Percentiles rank a stretch among this genome's conserved stretches.
Evolutionary conservation across 306 rosid species (phyloP).

Genomic region (Begonia loranthoides): DNA sequence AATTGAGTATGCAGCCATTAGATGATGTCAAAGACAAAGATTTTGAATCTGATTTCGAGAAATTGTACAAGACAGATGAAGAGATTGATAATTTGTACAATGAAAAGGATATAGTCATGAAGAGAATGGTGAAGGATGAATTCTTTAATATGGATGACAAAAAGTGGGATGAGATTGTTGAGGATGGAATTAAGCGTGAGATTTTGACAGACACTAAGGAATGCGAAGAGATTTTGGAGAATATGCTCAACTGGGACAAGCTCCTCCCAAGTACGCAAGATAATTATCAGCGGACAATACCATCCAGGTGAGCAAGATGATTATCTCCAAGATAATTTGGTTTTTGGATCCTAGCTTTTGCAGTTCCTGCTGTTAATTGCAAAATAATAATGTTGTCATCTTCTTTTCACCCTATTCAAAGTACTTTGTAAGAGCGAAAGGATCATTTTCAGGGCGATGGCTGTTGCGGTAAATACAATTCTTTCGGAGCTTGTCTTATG

Average conservation of each 20-base stretch:
- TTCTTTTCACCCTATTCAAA: too few relatives aligned
- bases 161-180: slow-evolving; percentile 30
- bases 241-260: slow-evolving; percentile 42
- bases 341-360: too few relatives aligned
- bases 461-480: too few relatives aligned
- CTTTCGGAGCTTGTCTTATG: too few relatives aligned
- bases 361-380: too few relatives aligned
- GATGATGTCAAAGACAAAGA: slow-evolving; percentile 30
- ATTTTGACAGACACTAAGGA: slow-evolving; percentile 24
- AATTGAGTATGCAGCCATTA: slow-evolving; percentile 30
- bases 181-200: slow-evolving; percentile 22
- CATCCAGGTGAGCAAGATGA: too few relatives aligned
- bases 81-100: slow-evolving; percentile 61
- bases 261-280: slow-evolving; percentile 52
- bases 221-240: slow-evolving; percentile 37
- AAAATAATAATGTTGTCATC: too few relatives aligned
- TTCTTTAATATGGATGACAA: slow-evolving; percentile 28
- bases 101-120: slow-evolving; percentile 38
- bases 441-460: too few relatives aligned
- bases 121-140: slow-evolving; percentile 35
- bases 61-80: slow-evolving; percentile 33
- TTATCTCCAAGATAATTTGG: too few relatives aligned
- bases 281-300: slow-evolving; percentile 4
- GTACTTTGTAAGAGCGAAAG: too few relatives aligned
- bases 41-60: slow-evolving; percentile 58